These are phyloP conservation scores for Aspergillus nomiae DNA, from an alignment of 2,329 filamentous ascomycete genomes.

Conservation along the genomic window DNA sequence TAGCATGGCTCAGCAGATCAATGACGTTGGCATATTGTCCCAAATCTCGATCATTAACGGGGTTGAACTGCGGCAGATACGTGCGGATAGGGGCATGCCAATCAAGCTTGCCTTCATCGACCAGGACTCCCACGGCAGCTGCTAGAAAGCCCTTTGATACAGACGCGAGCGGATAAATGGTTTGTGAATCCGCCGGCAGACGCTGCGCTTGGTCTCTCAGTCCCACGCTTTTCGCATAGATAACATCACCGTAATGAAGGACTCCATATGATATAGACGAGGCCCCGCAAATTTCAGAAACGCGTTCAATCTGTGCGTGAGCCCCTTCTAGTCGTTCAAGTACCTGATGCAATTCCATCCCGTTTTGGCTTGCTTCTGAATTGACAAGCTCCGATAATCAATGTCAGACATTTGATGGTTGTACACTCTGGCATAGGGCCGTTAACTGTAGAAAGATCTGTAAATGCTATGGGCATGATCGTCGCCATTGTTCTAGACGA, in stretches of 20 bases:
- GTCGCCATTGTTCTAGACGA: not conserved
- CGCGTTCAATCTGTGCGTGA: not conserved
- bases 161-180: not conserved
- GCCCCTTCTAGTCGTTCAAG: not conserved
- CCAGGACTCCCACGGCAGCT: not conserved
- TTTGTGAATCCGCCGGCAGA: not conserved
- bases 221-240: not conserved
- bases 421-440: too few relatives aligned
- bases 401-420: too few relatives aligned
- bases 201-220: not conserved
- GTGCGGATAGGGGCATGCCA: not conserved
- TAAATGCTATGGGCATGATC: not conserved
- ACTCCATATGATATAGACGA: not conserved
- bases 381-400: not conserved
- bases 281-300: not conserved
- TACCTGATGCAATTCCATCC: not conserved
- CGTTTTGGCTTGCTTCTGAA: not conserved
- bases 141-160: not conserved
- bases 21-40: not conserved
- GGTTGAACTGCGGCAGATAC: not conserved
- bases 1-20: not conserved
- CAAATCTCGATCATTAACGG: not conserved
- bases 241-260: not conserved
- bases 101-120: not conserved
- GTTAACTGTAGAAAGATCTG: too few relatives aligned